Evolutionary conservation across 768 basidiomycete genomes (phyloP).

Genomic region (Termitomyces sp.): DNA sequence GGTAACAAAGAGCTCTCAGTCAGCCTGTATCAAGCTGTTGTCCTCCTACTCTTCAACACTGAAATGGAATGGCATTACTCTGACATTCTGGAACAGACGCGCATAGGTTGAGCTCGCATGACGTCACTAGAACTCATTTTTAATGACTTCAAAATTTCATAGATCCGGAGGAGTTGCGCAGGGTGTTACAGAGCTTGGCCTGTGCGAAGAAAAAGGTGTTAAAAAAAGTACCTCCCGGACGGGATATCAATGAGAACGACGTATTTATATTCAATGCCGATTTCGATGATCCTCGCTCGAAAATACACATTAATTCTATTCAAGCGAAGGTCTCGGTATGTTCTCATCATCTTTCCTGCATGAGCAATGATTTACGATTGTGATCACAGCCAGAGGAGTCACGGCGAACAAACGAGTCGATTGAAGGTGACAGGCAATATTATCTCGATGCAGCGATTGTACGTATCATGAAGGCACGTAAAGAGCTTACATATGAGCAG

Average conservation of each 20-base stretch:
- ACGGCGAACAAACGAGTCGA: conserved; percentile 70
- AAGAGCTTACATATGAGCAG: conserved; percentile 74
- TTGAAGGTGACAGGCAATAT: conserved; percentile 82
- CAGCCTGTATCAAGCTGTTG: conserved; percentile 85
- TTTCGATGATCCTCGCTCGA: conserved; percentile 73
- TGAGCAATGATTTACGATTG: not conserved
- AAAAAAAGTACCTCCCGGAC: conserved; percentile 70
- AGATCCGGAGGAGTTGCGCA: conserved; percentile 71
- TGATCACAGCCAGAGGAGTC: conserved; percentile 73
- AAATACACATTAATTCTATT: conserved; percentile 92
- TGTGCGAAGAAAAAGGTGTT: conserved; percentile 88
- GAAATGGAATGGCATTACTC: conserved; percentile 50
- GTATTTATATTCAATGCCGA: conserved; percentile 76
- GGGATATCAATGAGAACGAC: conserved; percentile 73
- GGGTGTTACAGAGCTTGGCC: conserved; percentile 89
- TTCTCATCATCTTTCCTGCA: conserved; percentile 1
- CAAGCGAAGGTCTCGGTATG: conserved; percentile 89
- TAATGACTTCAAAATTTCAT: conserved; percentile 16
- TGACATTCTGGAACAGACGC: conserved; percentile 62
- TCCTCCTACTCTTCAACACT: conserved; percentile 84
- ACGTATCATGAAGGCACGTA: conserved; percentile 91
- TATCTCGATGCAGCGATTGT: conserved; percentile 94
- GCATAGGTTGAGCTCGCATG: conserved; percentile 54
- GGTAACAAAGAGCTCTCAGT: conserved; percentile 85
- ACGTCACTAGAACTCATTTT: not conserved